Evolutionary conservation across 371 early-diverging fungal species (phyloP).

Genomic region (Funneliformis caledonium): DNA sequence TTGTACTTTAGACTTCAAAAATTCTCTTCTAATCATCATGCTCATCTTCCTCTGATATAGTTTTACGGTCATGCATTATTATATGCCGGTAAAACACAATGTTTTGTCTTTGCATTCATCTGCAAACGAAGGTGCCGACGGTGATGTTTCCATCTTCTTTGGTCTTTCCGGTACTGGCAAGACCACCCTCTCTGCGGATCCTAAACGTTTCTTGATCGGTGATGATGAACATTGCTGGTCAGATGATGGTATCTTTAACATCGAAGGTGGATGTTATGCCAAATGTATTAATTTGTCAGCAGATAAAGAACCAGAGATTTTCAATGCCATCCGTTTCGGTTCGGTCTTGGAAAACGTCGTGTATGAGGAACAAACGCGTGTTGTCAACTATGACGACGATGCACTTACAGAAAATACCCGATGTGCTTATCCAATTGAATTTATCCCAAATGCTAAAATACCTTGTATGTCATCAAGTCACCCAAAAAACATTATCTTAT

Average conservation of each 20-base stretch:
- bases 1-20: slow-evolving; percentile 2
- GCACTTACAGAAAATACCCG: slow-evolving; percentile 96
- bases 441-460: slow-evolving; percentile 94
- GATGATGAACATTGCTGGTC: slow-evolving; percentile 99
- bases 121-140: slow-evolving; percentile 92
- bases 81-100: slow-evolving; percentile 92
- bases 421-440: slow-evolving; percentile 95
- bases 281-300: slow-evolving; percentile 93
- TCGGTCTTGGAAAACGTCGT: slow-evolving; percentile 96
- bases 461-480: slow-evolving; percentile 89
- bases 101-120: slow-evolving; percentile 97
- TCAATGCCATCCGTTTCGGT: slow-evolving; percentile 93
- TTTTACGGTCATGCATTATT: slow-evolving; percentile 98
- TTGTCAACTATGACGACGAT: slow-evolving; percentile 84
- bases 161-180: slow-evolving; percentile 98
- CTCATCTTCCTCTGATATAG: slow-evolving; percentile 47
- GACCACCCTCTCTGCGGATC: slow-evolving; percentile 97
- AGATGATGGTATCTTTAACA: slow-evolving; percentile 94
- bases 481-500: slow-evolving; percentile 94
- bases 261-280: slow-evolving; percentile 99
- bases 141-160: slow-evolving; percentile 97
- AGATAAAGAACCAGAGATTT: slow-evolving; percentile 98
- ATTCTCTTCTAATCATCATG: neutral
- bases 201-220: slow-evolving; percentile 91
- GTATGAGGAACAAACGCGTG: slow-evolving; percentile 78